Evolutionary conservation across 2,329 filamentous ascomycete species (phyloP), one percentile per base, ranked within the genome.

Genomic region (Aureobasidium vineae): DNA sequence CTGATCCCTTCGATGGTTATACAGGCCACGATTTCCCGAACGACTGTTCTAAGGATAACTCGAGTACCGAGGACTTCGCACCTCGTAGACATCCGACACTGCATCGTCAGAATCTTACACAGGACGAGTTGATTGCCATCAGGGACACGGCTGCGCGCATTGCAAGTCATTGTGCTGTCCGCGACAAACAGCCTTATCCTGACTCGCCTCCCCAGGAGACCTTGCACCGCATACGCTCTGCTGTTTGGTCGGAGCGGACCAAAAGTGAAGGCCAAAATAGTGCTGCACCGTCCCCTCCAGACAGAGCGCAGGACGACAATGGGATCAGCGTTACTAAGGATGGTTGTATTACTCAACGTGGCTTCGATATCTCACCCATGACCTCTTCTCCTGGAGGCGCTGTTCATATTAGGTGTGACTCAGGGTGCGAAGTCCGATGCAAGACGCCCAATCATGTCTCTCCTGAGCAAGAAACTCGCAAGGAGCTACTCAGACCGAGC

Each of bases 291-390:
- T 16, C 31, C 60, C 41, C 15, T 13, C 21, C 31, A 10, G 40
- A 41, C 15, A 45, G 11, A 11, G 15, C 2, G 1, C 40, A 63
- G 19, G 43, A 53, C 7, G 61, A 53, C 61, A 45, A 64, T 33
- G 49, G 61, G 23, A 38, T 64, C 11, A n/a, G 47, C 40, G 8
- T 53, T 2, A 64, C 61, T 8, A 11, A 53, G 13, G 61, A 64
- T 19, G 61, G 61, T 15, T 64, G 61, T 28, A 64, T 64, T 2
- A 33, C 54, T 19, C 61, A 64, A n/a, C 49, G 19, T 38, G 61
- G 61, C 5, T 64, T 53, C 19, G 21, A 54, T 4, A 28, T 64
- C 16, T 64, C 61, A 11, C 21, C 61, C 13, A 15, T 28, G 11
- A 11, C 21, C 16, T 54, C 49, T 23, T 38, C 33, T 21, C 21